Percentiles rank a stretch among this genome's conserved stretches.
phyloP scores from a whole-genome alignment of 1,139 yeast genomes.

The Kurtzmaniella quercitrusa region DNA sequence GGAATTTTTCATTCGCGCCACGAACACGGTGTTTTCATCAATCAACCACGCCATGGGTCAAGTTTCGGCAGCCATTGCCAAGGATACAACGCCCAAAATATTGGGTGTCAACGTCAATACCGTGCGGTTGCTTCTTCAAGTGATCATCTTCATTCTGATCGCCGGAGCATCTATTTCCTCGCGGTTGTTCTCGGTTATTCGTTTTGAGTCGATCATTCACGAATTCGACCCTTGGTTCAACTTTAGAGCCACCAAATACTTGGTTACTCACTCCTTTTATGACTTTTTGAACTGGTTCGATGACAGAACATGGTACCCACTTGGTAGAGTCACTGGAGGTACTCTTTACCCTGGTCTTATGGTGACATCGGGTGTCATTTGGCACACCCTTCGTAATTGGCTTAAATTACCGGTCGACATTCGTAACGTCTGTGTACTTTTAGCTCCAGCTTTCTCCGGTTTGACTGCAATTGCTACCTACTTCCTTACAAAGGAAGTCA shows the following conservation, averaged over 20 bases:
- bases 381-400: constrained; percentile 63
- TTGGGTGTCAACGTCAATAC: constrained; percentile 38
- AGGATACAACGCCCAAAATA: constrained; percentile 20
- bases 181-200: constrained; percentile 72
- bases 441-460: constrained; percentile 96
- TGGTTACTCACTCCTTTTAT: constrained; percentile 78
- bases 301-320: constrained; percentile 98
- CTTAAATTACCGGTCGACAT: constrained; percentile 85
- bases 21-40: constrained; percentile 11
- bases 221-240: constrained; percentile 99
- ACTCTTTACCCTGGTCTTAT: constrained; percentile 96
- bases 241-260: constrained; percentile 88
- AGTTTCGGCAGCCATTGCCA: constrained; percentile 11
- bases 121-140: constrained; percentile 51
- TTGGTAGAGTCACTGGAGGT: constrained; percentile 99
- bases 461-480: constrained; percentile 92
- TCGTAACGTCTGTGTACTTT: constrained; percentile 89
- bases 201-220: constrained; percentile 95
- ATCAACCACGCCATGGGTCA: constrained; percentile 3
- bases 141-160: constrained; percentile 62
- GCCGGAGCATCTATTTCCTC: constrained; percentile 91
- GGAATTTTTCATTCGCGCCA: background rate
- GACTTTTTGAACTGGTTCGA: constrained; percentile 98
- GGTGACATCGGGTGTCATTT: constrained; percentile 93
- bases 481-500: constrained; percentile 83